Conservation (phyloP, 2,329 filamentous ascomycete species). For the Fusarium protoensiforme region DNA sequence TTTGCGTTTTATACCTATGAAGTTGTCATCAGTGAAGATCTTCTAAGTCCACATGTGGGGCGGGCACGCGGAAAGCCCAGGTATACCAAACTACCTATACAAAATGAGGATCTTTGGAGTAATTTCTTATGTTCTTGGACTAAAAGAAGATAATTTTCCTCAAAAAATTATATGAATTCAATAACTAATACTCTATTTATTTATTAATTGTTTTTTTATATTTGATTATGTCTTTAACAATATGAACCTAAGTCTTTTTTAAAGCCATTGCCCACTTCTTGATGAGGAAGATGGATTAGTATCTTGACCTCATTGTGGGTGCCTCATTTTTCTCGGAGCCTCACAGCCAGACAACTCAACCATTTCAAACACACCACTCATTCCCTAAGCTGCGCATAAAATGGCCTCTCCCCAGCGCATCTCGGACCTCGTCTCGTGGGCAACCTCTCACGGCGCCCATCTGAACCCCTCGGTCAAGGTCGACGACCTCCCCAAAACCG, state of each 20-base stretch:
- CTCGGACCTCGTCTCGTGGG: slow-evolving; percentile 60
- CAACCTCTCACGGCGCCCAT: slow-evolving; percentile 54
- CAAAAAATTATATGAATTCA: no score
- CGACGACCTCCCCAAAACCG: slow-evolving; percentile 61
- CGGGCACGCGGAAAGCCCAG: no score
- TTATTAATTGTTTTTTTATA: no score
- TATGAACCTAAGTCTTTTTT: neutral
- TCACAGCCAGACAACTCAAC: neutral
- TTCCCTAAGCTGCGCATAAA: neutral
- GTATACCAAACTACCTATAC: no score
- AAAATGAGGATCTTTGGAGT: no score
- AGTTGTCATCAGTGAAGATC: neutral
- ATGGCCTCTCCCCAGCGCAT: slow-evolving; percentile 38
- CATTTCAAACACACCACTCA: neutral
- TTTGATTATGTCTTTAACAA: no score
- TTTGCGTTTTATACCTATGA: neutral
- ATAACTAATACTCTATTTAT: no score
- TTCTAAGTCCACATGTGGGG: no score
- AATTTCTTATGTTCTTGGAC: no score
- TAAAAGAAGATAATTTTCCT: no score
- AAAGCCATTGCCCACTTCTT: neutral
- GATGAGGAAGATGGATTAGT: neutral
- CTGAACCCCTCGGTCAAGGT: slow-evolving; percentile 65
- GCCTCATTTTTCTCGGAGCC: neutral
- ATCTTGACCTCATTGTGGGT: neutral